phyloP scores from a whole-genome alignment of 805 yeast genomes.

The Candida orba region DNA sequence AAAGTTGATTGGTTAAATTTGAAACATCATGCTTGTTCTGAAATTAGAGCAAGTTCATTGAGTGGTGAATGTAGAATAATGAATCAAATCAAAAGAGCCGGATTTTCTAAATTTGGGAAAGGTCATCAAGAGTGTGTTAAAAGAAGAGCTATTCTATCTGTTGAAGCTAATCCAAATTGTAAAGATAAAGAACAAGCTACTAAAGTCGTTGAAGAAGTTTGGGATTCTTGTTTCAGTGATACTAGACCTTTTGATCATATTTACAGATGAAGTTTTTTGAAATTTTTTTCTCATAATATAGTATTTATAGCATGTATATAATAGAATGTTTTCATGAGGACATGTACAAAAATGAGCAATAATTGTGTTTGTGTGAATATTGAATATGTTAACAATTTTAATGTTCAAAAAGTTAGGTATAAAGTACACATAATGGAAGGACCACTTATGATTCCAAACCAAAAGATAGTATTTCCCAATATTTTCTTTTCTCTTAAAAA shows the following conservation, averaged over 20 bases:
- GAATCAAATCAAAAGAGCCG: conserved; percentile 58
- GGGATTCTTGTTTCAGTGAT: conserved; percentile 89
- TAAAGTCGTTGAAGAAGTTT: conserved; percentile 75
- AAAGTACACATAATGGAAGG: conserved; percentile 84
- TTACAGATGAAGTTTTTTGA: conserved; percentile 35
- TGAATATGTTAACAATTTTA: no score
- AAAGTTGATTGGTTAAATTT: conserved; percentile 79
- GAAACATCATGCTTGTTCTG: conserved; percentile 95
- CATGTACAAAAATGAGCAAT: no score
- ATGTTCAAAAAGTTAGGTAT: conserved; percentile 74
- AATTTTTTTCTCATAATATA: not conserved
- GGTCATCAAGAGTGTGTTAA: conserved; percentile 91
- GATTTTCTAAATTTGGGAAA: conserved; percentile 47
- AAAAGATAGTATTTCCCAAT: conserved; percentile 76
- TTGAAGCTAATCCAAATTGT: conserved; percentile 81
- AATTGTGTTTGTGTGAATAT: no score
- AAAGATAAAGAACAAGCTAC: conserved; percentile 65
- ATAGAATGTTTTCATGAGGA: no score
- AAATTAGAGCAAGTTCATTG: conserved; percentile 84
- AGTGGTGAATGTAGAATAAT: conserved; percentile 93
- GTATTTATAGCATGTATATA: not conserved
- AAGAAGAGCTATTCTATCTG: conserved; percentile 82
- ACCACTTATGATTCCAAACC: conserved; percentile 88
- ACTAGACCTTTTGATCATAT: conserved; percentile 95
- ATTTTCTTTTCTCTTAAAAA: conserved; percentile 48